Conservation (phyloP, 805 yeast species). For the Kluyveromyces aestuarii region DNA sequence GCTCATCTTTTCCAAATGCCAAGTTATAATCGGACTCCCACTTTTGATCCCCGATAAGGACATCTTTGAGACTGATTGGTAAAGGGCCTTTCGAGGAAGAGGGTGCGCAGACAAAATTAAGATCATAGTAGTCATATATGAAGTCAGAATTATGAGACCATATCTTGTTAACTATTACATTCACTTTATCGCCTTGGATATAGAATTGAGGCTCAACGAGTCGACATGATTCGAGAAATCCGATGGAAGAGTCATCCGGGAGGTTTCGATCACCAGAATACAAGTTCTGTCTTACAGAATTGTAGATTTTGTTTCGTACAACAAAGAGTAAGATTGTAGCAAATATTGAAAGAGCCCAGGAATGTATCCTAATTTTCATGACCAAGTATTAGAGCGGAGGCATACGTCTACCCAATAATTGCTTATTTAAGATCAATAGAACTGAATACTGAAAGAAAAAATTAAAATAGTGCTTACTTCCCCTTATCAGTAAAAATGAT, state of each 20-base stretch:
- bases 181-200: conserved; percentile 50
- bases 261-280: too few relatives aligned
- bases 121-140: conserved; percentile 67
- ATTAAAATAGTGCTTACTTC: too few relatives aligned
- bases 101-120: conserved; percentile 77
- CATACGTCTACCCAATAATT: too few relatives aligned
- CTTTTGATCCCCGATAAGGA: conserved; percentile 71
- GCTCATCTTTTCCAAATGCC: conserved; percentile 51
- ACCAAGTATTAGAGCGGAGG: too few relatives aligned
- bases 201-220: conserved; percentile 30
- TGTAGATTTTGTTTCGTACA: too few relatives aligned
- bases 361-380: too few relatives aligned
- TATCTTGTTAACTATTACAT: conserved; percentile 64
- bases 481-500: too few relatives aligned
- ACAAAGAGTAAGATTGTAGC: too few relatives aligned
- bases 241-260: background rate
- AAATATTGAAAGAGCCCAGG: too few relatives aligned
- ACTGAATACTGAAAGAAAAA: too few relatives aligned
- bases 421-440: too few relatives aligned
- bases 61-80: conserved; percentile 64
- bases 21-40: conserved; percentile 68
- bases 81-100: conserved; percentile 44
- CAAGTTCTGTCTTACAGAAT: too few relatives aligned
- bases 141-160: conserved; percentile 65
- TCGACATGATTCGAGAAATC: conserved; percentile 5